Percentiles rank a stretch among this genome's conserved stretches.
These are phyloP conservation scores for Colletotrichum endophyticum DNA, from an alignment of 2,329 filamentous ascomycete species.

Conservation along the genomic window DNA sequence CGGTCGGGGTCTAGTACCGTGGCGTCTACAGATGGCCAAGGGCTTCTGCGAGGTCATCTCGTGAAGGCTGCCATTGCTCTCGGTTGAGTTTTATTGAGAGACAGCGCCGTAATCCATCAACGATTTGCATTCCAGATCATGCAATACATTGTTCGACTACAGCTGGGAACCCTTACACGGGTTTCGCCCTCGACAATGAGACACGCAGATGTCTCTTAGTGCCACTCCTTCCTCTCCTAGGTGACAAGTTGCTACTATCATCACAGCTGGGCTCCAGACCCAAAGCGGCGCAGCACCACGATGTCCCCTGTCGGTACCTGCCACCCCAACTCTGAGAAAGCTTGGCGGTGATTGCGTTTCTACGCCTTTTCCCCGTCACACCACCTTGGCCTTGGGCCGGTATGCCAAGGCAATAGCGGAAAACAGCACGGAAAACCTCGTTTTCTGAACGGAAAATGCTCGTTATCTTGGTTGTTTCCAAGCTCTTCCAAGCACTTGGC, in stretches of 20 bases:
- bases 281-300: background rate
- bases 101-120: background rate
- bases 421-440: background rate
- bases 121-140: background rate
- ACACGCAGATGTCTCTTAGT: rapidly evolving
- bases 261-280: background rate
- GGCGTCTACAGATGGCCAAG: background rate
- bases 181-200: background rate
- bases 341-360: constrained; percentile 2
- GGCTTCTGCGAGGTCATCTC: background rate
- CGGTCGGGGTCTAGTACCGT: background rate
- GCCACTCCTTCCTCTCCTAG: background rate
- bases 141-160: background rate
- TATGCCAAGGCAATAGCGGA: constrained; percentile 10
- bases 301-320: background rate
- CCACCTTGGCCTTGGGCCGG: background rate
- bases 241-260: background rate
- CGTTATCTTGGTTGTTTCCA: background rate
- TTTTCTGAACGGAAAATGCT: background rate
- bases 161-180: rapidly evolving
- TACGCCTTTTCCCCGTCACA: background rate
- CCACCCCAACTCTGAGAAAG: background rate
- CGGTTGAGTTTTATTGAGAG: rapidly evolving
- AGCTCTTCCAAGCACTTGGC: background rate
- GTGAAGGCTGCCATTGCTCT: background rate